Percentiles rank a stretch among this genome's conserved stretches.
Evolutionary conservation across 768 basidiomycete genomes (phyloP).

Genomic region (Coprinellus micaceus): DNA sequence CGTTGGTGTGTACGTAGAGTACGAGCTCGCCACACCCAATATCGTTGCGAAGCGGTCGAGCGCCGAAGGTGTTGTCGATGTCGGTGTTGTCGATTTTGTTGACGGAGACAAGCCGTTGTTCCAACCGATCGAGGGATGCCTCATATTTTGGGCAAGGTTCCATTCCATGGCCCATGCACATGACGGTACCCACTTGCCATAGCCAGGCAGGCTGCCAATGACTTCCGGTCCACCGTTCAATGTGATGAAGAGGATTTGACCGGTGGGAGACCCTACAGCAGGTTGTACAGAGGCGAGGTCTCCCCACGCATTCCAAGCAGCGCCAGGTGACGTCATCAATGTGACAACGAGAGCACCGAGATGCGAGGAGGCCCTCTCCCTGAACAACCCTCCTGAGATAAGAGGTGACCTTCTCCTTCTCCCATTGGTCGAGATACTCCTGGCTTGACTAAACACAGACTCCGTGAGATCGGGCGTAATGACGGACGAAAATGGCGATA

Average conservation of each 20-base stretch:
- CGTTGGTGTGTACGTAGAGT: conserved; percentile 14
- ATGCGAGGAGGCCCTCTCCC: not conserved
- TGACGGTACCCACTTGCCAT: conserved; percentile 17
- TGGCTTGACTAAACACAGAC: not conserved
- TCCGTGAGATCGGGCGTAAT: too few relatives aligned
- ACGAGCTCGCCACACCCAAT: not conserved
- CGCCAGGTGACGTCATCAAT: not conserved
- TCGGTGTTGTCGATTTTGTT: not conserved
- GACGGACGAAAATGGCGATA: too few relatives aligned
- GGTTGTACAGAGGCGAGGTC: not conserved
- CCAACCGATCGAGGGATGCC: not conserved
- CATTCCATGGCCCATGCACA: conserved; percentile 21
- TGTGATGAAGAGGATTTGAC: conserved; percentile 14
- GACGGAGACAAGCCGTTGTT: not conserved
- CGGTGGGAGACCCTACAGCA: not conserved
- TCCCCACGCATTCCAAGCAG: not conserved
- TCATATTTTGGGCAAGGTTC: conserved; percentile 11
- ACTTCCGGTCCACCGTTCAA: conserved; percentile 19
- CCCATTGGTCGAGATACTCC: not conserved
- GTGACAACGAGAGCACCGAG: not conserved
- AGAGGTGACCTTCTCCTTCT: not conserved
- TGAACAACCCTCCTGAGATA: not conserved
- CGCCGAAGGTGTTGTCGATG: not conserved
- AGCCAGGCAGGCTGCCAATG: conserved; percentile 14
- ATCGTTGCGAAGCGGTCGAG: not conserved